Conservation (phyloP, 148 eudicot genomes). For the Polygonum maritimum region DNA sequence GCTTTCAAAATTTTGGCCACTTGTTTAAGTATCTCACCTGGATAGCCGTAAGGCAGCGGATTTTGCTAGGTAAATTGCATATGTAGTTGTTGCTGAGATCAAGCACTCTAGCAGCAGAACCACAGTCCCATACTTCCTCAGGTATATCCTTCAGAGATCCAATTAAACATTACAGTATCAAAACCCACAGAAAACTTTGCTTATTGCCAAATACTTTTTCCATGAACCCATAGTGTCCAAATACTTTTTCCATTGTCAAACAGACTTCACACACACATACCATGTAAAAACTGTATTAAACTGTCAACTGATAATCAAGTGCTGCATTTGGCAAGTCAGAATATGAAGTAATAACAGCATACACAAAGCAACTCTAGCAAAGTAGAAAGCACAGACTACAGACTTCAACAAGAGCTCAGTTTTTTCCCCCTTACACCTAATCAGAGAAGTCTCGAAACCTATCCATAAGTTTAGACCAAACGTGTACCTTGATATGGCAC, state of each 20-base stretch:
- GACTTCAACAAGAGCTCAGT: background rate
- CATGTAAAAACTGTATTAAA: background rate
- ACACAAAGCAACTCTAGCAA: background rate
- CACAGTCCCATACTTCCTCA: constrained; percentile 73
- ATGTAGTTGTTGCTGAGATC: constrained; percentile 68
- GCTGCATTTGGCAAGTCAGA: background rate
- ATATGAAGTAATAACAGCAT: background rate
- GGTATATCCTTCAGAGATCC: constrained; percentile 49
- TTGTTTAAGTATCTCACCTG: constrained; percentile 34
- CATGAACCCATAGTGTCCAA: background rate
- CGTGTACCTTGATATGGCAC: constrained; percentile 44
- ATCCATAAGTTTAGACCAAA: background rate
- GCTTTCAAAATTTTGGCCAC: background rate
- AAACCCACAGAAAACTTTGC: background rate
- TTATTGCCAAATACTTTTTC: background rate
- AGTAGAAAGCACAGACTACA: background rate
- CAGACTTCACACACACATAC: background rate
- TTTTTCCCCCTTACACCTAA: background rate
- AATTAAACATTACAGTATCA: constrained; percentile 6
- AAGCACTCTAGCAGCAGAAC: constrained; percentile 63
- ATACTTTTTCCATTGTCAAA: background rate
- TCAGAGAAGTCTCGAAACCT: background rate
- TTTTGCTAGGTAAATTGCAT: constrained; percentile 39
- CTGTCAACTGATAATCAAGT: background rate
- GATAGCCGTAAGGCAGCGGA: constrained; percentile 36